These are phyloP conservation scores for Neopestalotiopsis clavispora DNA, from an alignment of 2,329 filamentous ascomycete genomes.

Conservation along the genomic window DNA sequence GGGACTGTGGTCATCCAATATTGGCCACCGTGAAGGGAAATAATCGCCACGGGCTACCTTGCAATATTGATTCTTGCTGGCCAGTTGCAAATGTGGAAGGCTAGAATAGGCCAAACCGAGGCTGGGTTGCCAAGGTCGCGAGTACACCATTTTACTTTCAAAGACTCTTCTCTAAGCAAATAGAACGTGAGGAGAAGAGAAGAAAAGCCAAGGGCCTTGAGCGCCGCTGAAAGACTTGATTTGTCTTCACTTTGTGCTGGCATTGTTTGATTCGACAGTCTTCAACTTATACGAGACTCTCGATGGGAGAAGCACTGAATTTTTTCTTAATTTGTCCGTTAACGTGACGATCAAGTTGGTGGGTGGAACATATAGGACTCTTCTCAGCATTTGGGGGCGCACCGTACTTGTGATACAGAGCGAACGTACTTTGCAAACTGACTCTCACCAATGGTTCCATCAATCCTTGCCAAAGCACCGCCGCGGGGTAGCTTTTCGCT, in stretches of 20 bases:
- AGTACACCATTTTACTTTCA: background rate
- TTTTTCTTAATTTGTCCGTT: too few relatives aligned
- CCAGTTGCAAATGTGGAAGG: slow-evolving; percentile 1
- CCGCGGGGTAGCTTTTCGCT: background rate
- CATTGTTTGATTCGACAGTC: too few relatives aligned
- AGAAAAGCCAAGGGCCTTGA: background rate
- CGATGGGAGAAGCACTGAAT: too few relatives aligned
- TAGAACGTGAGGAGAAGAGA: background rate
- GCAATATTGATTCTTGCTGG: slow-evolving; percentile 15
- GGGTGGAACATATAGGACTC: too few relatives aligned
- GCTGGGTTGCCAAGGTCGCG: background rate
- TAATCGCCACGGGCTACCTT: slow-evolving; percentile 6
- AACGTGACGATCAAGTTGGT: too few relatives aligned
- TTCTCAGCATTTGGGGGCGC: too few relatives aligned
- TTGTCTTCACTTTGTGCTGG: background rate
- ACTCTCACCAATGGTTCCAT: background rate
- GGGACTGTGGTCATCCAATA: slow-evolving; percentile 14
- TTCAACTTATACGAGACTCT: too few relatives aligned
- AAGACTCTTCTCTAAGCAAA: background rate
- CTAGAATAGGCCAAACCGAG: slow-evolving; percentile 9
- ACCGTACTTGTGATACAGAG: background rate
- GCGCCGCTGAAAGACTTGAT: background rate
- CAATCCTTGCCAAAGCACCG: background rate
- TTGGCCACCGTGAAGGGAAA: slow-evolving; percentile 9
- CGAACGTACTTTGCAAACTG: background rate